Conservation (phyloP, 129 eudicot genomes). For the Rutidosis leptorrhynchoides region DNA sequence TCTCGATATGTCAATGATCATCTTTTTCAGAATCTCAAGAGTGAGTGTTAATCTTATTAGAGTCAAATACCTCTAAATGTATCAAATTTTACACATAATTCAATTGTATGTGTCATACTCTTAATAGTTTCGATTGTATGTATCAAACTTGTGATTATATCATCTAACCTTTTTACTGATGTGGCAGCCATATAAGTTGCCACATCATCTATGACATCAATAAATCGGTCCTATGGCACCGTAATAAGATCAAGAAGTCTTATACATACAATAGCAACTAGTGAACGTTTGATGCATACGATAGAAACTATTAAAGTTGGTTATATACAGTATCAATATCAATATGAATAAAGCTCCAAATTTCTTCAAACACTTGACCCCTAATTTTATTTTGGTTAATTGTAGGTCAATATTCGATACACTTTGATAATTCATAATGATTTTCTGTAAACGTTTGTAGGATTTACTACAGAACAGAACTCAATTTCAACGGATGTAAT, state of each 20-base stretch:
- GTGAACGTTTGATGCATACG: background rate
- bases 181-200: background rate
- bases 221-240: background rate
- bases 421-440: constrained; percentile 1
- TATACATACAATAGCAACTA: background rate
- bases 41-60: constrained; percentile 32
- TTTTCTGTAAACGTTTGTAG: constrained; percentile 21
- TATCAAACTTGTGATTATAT: background rate
- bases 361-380: background rate
- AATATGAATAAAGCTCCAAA: background rate
- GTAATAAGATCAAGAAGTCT: background rate
- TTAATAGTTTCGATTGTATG: background rate
- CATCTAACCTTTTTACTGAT: background rate
- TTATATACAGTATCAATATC: background rate
- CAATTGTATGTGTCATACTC: background rate
- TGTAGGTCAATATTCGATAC: background rate
- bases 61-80: background rate
- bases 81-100: background rate
- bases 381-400: background rate
- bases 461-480: constrained; percentile 57
- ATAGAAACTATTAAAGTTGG: too few species aligned
- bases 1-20: constrained; percentile 64
- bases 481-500: constrained; percentile 63
- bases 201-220: background rate
- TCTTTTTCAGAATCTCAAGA: constrained; percentile 66